phyloP scores from a whole-genome alignment of 306 rosid genomes.

The Geum urbanum region DNA sequence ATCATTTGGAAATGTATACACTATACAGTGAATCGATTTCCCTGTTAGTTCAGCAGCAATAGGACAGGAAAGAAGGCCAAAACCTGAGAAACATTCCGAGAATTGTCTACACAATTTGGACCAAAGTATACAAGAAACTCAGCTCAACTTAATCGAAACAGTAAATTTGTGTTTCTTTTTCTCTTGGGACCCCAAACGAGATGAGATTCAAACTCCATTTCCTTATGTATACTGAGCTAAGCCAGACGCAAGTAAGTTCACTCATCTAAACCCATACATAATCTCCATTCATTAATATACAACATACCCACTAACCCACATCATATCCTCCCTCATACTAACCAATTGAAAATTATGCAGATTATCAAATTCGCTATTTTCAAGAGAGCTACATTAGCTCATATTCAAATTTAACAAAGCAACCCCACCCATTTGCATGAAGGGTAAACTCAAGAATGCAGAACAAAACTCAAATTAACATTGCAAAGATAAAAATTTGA shows the following conservation, averaged over 20 bases:
- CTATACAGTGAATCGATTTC: neutral
- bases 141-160: constrained; percentile 2
- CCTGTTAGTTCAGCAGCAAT: neutral
- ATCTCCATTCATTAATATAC: constrained; percentile 17
- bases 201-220: constrained; percentile 19
- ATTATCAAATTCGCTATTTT: constrained; percentile 16
- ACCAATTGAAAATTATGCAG: constrained; percentile 28
- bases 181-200: constrained; percentile 16
- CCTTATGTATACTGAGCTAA: constrained; percentile 21
- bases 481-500: constrained; percentile 17
- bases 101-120: neutral
- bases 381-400: constrained; percentile 25
- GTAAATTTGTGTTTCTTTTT: neutral
- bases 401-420: constrained; percentile 21
- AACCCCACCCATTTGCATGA: constrained; percentile 24
- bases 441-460: constrained; percentile 15
- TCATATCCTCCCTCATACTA: neutral
- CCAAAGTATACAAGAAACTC: constrained; percentile 12
- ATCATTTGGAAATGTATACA: neutral
- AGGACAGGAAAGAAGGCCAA: neutral
- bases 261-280: constrained; percentile 10
- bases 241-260: constrained; percentile 16
- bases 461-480: neutral
- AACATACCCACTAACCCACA: neutral
- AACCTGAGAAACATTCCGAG: neutral